Evolutionary conservation across 2,329 filamentous ascomycete genomes (phyloP).

Genomic region (Fusarium oxysporum): DNA sequence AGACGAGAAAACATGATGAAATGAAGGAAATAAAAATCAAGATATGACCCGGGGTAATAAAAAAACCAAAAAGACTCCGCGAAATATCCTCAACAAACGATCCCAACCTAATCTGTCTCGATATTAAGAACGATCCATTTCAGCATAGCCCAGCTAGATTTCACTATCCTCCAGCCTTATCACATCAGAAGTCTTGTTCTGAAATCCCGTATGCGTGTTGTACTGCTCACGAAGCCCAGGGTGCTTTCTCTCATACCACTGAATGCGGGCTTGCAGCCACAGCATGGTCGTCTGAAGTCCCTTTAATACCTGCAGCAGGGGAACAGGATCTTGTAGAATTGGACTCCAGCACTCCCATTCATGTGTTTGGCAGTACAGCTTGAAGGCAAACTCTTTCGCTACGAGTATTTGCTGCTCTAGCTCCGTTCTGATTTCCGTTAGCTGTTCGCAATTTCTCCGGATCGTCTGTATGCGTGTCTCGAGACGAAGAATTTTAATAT

Average conservation of each 20-base stretch:
- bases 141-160: background rate
- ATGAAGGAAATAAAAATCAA: background rate
- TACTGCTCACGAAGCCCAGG: background rate
- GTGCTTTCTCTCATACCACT: constrained; percentile 8
- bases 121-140: background rate
- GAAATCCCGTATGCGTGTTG: background rate
- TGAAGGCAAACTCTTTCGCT: background rate
- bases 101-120: background rate
- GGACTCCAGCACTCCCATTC: background rate
- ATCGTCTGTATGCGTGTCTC: background rate
- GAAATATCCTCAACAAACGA: background rate
- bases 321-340: background rate
- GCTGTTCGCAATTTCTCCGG: background rate
- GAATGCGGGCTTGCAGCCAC: constrained; percentile 14
- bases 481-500: background rate
- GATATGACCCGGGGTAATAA: background rate
- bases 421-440: background rate
- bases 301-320: background rate
- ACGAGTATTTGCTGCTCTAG: background rate
- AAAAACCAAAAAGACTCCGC: background rate
- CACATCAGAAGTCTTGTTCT: background rate
- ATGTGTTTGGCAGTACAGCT: background rate
- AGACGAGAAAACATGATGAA: background rate
- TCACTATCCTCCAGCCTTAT: background rate
- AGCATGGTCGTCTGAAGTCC: background rate